Evolutionary conservation across 1,284 basidiomycete genomes (phyloP).

Genomic region (Ustilago nuda): DNA sequence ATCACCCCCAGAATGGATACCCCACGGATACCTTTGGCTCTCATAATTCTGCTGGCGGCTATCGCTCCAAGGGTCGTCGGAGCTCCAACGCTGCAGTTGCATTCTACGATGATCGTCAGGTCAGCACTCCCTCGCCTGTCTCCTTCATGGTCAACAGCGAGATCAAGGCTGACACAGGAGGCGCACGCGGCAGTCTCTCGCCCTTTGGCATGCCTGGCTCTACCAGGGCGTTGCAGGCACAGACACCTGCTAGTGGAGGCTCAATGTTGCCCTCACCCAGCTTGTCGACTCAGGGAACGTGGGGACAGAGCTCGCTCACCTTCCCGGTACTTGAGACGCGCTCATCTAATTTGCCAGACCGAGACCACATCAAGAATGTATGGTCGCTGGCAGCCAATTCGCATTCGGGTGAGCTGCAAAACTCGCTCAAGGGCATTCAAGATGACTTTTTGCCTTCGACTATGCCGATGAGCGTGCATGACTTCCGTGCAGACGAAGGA

Average conservation of each 20-base stretch:
- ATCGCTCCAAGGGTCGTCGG: constrained; percentile 37
- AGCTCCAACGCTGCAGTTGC: constrained; percentile 52
- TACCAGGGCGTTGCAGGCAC: constrained; percentile 32
- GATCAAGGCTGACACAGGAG: constrained; percentile 42
- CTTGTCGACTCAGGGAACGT: constrained; percentile 52
- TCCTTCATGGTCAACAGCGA: constrained; percentile 66
- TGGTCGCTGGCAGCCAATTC: constrained; percentile 57
- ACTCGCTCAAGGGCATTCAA: constrained; percentile 58
- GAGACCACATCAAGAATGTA: constrained; percentile 61
- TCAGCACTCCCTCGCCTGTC: constrained; percentile 57
- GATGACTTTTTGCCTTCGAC: constrained; percentile 59
- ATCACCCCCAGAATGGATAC: constrained; percentile 39
- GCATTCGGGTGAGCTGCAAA: constrained; percentile 52
- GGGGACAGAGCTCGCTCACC: constrained; percentile 59
- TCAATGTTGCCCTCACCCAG: constrained; percentile 55
- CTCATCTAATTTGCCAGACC: constrained; percentile 38
- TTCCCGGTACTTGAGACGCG: constrained; percentile 52
- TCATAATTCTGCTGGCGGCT: constrained; percentile 25
- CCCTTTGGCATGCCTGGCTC: constrained; percentile 39
- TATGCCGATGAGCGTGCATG: constrained; percentile 56
- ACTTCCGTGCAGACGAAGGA: constrained; percentile 44
- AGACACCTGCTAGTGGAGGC: constrained; percentile 45
- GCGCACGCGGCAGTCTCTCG: constrained; percentile 31
- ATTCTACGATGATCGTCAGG: constrained; percentile 45
- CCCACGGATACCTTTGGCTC: constrained; percentile 25